Evolutionary conservation across 1,284 basidiomycete species (phyloP).

Genomic region (Cutaneotrichosporon cyanovorans): DNA sequence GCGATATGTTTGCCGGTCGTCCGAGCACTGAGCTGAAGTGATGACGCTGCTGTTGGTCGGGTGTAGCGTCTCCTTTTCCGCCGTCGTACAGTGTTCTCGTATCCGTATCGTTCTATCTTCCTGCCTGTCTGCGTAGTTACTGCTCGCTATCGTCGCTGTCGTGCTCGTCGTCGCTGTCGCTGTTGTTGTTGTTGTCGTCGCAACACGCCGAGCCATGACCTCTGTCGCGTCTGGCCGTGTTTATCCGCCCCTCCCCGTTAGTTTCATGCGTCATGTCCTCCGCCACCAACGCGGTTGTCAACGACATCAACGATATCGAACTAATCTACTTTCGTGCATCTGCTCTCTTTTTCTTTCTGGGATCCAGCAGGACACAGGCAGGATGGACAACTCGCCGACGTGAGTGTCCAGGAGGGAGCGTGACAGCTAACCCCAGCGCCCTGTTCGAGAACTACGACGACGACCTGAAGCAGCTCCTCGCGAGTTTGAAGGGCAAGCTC

Average conservation of each 20-base stretch:
- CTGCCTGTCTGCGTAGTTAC: too few relatives aligned
- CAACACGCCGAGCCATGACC: neutral
- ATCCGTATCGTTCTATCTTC: too few relatives aligned
- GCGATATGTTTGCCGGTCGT: too few relatives aligned
- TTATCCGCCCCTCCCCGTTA: neutral
- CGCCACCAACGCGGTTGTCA: too few relatives aligned
- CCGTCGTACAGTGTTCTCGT: too few relatives aligned
- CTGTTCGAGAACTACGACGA: conserved; percentile 47
- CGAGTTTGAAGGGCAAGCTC: conserved; percentile 39
- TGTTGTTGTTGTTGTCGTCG: neutral
- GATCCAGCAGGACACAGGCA: conserved; percentile 1
- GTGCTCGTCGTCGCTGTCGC: neutral
- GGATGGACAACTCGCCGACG: conserved; percentile 47
- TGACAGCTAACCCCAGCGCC: conserved; percentile 24
- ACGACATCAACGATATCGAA: too few relatives aligned
- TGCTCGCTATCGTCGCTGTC: neutral
- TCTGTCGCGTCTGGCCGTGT: neutral
- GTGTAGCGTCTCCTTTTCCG: too few relatives aligned
- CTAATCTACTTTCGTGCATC: too few relatives aligned
- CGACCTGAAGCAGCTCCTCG: conserved; percentile 44
- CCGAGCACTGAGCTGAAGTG: neutral
- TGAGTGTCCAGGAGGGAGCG: conserved; percentile 12
- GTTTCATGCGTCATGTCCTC: too few relatives aligned
- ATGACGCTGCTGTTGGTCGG: too few relatives aligned
- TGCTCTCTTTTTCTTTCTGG: neutral